phyloP scores from a whole-genome alignment of 352 stramenopile genomes.

The Peronospora farinosa region DNA sequence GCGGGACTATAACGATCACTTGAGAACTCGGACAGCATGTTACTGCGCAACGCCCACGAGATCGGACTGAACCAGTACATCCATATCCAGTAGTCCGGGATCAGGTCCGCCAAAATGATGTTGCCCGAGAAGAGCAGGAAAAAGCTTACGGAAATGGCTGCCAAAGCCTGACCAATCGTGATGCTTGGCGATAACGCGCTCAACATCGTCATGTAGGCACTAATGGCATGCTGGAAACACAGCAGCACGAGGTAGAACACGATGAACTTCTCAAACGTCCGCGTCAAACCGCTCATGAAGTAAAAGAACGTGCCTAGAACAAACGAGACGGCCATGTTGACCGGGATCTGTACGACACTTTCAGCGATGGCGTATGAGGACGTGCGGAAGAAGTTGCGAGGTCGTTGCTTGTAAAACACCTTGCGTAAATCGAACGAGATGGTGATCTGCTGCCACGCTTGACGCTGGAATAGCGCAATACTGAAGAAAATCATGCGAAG shows the following conservation, averaged over 20 bases:
- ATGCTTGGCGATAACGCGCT: constrained; percentile 50
- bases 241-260: constrained; percentile 73
- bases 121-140: constrained; percentile 70
- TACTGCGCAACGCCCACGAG: constrained; percentile 43
- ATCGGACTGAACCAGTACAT: constrained; percentile 75
- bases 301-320: constrained; percentile 76
- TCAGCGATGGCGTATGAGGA: constrained; percentile 72
- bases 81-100: constrained; percentile 71
- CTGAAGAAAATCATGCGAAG: constrained; percentile 72
- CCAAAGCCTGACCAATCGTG: constrained; percentile 41
- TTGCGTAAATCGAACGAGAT: constrained; percentile 65
- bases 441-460: constrained; percentile 64
- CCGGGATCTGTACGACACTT: constrained; percentile 46
- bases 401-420: constrained; percentile 88
- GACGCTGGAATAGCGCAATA: constrained; percentile 60
- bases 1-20: constrained; percentile 27
- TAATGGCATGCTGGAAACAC: constrained; percentile 66
- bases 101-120: constrained; percentile 59
- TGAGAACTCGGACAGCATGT: constrained; percentile 61
- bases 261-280: constrained; percentile 59
- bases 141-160: constrained; percentile 48
- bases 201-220: constrained; percentile 58
- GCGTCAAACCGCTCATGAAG: constrained; percentile 82
- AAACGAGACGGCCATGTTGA: constrained; percentile 60
- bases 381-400: constrained; percentile 87